Conservation (phyloP, 805 yeast genomes). For the Kazachstania kunashirensis region DNA sequence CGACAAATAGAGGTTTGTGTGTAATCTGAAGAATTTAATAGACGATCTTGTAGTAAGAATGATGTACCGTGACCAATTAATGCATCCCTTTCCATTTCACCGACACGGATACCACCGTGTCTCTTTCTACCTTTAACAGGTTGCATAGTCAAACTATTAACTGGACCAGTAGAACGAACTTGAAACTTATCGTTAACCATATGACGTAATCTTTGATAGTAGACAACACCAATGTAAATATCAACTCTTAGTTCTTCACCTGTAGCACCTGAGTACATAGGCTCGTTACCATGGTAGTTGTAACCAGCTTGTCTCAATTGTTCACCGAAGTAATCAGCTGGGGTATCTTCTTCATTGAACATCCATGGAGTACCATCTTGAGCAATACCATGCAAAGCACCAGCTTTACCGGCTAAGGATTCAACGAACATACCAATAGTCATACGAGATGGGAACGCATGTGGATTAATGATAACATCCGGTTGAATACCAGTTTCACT, state of each 20-base stretch:
- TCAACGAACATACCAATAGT: constrained; percentile 99
- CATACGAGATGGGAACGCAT: constrained; percentile 99
- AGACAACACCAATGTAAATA: constrained; percentile 93
- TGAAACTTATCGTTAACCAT: constrained; percentile 99
- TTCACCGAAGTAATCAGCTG: constrained; percentile 96
- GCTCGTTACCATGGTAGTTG: constrained; percentile 97
- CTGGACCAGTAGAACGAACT: constrained; percentile 98
- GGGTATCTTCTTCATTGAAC: constrained; percentile 84
- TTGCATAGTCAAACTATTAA: constrained; percentile 93
- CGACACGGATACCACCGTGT: constrained; percentile 98
- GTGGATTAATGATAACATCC: constrained; percentile 95
- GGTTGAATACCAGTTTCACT: constrained; percentile 95
- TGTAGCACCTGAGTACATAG: constrained; percentile 96
- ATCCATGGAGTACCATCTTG: constrained; percentile 97
- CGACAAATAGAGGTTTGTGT: constrained; percentile 86
- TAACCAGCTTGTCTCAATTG: constrained; percentile 82
- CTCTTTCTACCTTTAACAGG: constrained; percentile 99
- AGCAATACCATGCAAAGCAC: constrained; percentile 94
- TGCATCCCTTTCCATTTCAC: constrained; percentile 99
- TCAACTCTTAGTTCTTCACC: constrained; percentile 96
- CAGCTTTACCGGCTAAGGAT: constrained; percentile 97
- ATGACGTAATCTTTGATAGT: constrained; percentile 95
- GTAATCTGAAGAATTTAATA: constrained; percentile 91
- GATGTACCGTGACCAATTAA: constrained; percentile 97
- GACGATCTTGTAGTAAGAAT: constrained; percentile 84